phyloP scores from a whole-genome alignment of 495 filamentous ascomycete species.

The Aspergillus heteromorphus region DNA sequence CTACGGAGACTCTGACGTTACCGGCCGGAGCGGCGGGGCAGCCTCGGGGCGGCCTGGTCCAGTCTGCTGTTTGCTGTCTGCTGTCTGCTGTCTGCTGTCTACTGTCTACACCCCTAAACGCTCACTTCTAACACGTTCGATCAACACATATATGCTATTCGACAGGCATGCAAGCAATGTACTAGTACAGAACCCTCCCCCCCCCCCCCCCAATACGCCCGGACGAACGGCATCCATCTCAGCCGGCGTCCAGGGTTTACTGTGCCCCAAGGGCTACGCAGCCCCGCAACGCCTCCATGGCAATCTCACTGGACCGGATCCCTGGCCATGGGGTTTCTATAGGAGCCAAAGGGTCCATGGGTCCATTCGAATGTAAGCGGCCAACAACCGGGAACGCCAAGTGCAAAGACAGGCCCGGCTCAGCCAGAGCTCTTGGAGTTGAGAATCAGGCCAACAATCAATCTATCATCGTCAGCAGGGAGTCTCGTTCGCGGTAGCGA shows the following conservation, averaged over 20 bases:
- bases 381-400: constrained; percentile 7
- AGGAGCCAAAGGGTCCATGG: constrained; percentile 6
- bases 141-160: constrained; percentile 9
- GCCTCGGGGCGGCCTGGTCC: neutral
- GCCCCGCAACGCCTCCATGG: neutral
- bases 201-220: neutral
- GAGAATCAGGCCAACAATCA: constrained; percentile 55
- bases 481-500: neutral
- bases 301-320: neutral
- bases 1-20: constrained; percentile 24
- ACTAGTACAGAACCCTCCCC: constrained; percentile 22
- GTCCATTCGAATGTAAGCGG: constrained; percentile 1
- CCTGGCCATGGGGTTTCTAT: constrained; percentile 6
- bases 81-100: too few species aligned
- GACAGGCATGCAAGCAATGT: constrained; percentile 13
- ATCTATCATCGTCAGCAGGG: constrained; percentile 32
- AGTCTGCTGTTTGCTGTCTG: too few species aligned
- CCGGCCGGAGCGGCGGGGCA: constrained; percentile 20
- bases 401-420: neutral
- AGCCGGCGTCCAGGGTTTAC: neutral
- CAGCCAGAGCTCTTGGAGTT: constrained; percentile 28
- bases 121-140: too few species aligned
- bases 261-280: neutral
- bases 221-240: neutral
- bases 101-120: too few species aligned